Evolutionary conservation across 2,329 filamentous ascomycete genomes (phyloP), one percentile per base, ranked within the genome.

Genomic region (Coleophoma eucalyptorum): DNA sequence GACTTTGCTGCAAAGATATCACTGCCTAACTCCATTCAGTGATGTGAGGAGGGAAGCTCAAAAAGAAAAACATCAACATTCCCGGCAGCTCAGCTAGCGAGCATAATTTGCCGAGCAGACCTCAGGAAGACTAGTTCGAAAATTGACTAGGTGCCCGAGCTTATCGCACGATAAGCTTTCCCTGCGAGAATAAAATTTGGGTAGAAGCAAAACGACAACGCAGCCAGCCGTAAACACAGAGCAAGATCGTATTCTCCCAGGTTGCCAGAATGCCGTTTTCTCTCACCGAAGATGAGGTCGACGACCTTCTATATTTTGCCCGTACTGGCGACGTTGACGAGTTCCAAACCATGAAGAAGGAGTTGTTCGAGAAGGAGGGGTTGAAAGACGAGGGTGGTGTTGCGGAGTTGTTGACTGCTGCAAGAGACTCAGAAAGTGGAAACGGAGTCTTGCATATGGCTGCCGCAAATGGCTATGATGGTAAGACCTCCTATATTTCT

Each of bases 401-500:
- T 2, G 77, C 80, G n/a, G 79, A 85, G 50, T 78, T 96, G 52
- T 69, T 97, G 43, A 69, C 78, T 46, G 80, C 81, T 13, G 87
- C 88, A 20, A 82, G 84, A 57, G 91, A 96, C 65, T 77, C 83
- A 40, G 80, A 85, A 58, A 89, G 86, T 57, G 88, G 89, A 50
- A 95, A 91, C 56, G 87, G 86, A 48, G 75, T 83, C 43, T 70
- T 97, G 64, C 94, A 99, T 71, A 97, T 95, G 82, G 90, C 92
- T 7, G 85, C 90, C 20, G 94, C 90, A 21, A 99, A 99, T 66
- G 93, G 93, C 1, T 87, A 96, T 65, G 64, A 81, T 54, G 87
- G 90, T 92, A 78, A 62, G 74, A 58, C 7, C 26, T 32, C 12
- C 4, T 33, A 10, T 16, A 18, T 15, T 20, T 2, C 21, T 7